Percentiles rank a stretch among this genome's conserved stretches.
Evolutionary conservation across 129 eudicot species (phyloP).

Genomic region (Lactuca saligna): DNA sequence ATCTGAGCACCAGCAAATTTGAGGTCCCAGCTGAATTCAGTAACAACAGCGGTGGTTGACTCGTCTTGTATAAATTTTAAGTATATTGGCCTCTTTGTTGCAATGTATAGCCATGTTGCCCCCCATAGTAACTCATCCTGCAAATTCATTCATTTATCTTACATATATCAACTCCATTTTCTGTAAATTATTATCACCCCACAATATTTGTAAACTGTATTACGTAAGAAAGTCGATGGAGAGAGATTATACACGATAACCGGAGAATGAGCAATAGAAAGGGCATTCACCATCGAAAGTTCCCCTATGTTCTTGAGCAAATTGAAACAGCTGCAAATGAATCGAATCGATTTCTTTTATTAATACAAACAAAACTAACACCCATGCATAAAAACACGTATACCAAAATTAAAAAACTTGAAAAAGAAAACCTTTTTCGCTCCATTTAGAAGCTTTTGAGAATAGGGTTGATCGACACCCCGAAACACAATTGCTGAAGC

Average conservation of each 20-base stretch:
- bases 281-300: constrained; percentile 93
- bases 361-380: not conserved
- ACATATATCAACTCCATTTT: not conserved
- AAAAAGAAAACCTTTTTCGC: constrained; percentile 44
- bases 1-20: constrained; percentile 78
- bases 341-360: not conserved
- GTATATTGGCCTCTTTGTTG: constrained; percentile 48
- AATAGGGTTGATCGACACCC: constrained; percentile 38
- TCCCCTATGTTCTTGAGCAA: constrained; percentile 58
- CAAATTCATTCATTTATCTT: not conserved
- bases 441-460: constrained; percentile 45
- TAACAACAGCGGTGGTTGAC: constrained; percentile 50
- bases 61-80: constrained; percentile 48
- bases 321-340: constrained; percentile 59
- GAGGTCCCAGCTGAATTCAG: constrained; percentile 88
- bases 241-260: constrained; percentile 54
- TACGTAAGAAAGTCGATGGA: not conserved
- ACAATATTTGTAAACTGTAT: not conserved
- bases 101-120: constrained; percentile 77
- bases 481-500: constrained; percentile 63
- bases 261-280: constrained; percentile 83
- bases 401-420: not conserved
- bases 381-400: not conserved
- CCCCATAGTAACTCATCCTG: constrained; percentile 96
- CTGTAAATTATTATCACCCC: not conserved